phyloP scores from a whole-genome alignment of 805 yeast species.

The Diddensiella transvaalensis region DNA sequence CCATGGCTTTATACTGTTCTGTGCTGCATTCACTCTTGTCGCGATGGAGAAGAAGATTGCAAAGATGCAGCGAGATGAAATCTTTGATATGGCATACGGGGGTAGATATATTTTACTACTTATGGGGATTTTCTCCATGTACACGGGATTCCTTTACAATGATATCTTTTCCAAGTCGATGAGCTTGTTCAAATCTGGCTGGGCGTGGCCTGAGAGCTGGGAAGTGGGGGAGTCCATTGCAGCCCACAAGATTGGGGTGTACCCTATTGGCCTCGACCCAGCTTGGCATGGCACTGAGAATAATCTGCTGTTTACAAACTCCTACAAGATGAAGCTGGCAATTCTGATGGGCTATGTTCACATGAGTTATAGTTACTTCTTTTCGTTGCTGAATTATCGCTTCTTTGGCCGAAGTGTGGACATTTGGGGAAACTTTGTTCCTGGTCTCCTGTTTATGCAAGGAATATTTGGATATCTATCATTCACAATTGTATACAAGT shows the following conservation, averaged over 20 bases:
- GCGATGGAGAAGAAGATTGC: slow-evolving; percentile 68
- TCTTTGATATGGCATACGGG: slow-evolving; percentile 91
- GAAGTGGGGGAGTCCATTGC: slow-evolving; percentile 64
- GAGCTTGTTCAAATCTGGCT: slow-evolving; percentile 83
- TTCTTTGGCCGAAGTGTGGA: slow-evolving; percentile 71
- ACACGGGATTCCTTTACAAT: slow-evolving; percentile 90
- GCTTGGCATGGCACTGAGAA: slow-evolving; percentile 98
- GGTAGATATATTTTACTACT: slow-evolving; percentile 88
- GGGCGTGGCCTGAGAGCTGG: slow-evolving; percentile 86
- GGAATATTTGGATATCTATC: slow-evolving; percentile 92
- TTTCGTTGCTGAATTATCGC: slow-evolving; percentile 76
- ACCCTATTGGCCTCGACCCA: slow-evolving; percentile 84
- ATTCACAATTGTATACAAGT: slow-evolving; percentile 82
- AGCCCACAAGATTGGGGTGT: slow-evolving; percentile 65
- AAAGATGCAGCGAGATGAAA: slow-evolving; percentile 76
- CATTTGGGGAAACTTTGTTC: slow-evolving; percentile 87
- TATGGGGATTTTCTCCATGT: slow-evolving; percentile 95
- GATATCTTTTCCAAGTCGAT: slow-evolving; percentile 90
- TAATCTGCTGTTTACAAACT: slow-evolving; percentile 82
- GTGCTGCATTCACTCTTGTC: slow-evolving; percentile 70
- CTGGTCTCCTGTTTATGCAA: slow-evolving; percentile 93
- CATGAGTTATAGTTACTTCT: slow-evolving; percentile 85
- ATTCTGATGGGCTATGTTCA: slow-evolving; percentile 91
- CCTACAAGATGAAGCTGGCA: slow-evolving; percentile 96
- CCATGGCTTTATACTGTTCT: slow-evolving; percentile 80